Conservation (phyloP, 208 protist species). For the Crithidia expoeki region DNA sequence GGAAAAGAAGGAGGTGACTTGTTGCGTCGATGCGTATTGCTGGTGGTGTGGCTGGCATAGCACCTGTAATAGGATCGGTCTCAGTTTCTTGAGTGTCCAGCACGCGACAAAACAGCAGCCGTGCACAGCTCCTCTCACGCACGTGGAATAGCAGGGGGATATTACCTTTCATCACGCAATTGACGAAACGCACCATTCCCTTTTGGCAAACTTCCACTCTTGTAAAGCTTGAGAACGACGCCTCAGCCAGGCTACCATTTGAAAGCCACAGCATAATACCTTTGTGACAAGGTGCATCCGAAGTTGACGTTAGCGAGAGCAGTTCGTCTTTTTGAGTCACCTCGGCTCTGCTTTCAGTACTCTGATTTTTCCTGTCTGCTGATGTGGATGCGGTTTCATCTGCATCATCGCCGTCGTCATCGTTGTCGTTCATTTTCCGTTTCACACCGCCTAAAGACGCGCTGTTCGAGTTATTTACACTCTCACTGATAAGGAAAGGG, state of each 20-base stretch:
- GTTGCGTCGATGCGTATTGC: slow-evolving; percentile 2
- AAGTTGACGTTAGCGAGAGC: too few species aligned
- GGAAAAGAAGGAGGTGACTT: not conserved
- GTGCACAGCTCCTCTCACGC: not conserved
- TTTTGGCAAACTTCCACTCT: slow-evolving; percentile 1
- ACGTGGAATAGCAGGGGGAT: slow-evolving; percentile 9
- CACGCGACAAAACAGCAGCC: slow-evolving; percentile 19
- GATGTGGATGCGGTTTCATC: too few species aligned
- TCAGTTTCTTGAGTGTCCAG: not conserved
- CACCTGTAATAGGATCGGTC: not conserved
- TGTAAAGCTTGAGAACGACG: slow-evolving; percentile 9
- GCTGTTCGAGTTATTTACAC: too few species aligned
- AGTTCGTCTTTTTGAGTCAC: too few species aligned
- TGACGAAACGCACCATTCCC: slow-evolving; percentile 12
- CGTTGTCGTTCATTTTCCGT: too few species aligned
- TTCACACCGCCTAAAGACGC: too few species aligned
- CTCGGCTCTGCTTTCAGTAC: too few species aligned
- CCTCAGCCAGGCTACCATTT: slow-evolving; percentile 13
- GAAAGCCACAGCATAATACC: slow-evolving; percentile 20
- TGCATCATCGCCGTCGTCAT: too few species aligned
- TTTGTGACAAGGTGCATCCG: too few species aligned
- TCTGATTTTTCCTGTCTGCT: too few species aligned
- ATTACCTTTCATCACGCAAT: slow-evolving; percentile 10
- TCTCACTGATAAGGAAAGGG: too few species aligned
- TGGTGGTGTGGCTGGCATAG: not conserved